A percentile compares a stretch with the other conserved stretches of the same genome.
Conservation (phyloP, 164 flowering plant genomes). For the Nymphaea colorata region DNA sequence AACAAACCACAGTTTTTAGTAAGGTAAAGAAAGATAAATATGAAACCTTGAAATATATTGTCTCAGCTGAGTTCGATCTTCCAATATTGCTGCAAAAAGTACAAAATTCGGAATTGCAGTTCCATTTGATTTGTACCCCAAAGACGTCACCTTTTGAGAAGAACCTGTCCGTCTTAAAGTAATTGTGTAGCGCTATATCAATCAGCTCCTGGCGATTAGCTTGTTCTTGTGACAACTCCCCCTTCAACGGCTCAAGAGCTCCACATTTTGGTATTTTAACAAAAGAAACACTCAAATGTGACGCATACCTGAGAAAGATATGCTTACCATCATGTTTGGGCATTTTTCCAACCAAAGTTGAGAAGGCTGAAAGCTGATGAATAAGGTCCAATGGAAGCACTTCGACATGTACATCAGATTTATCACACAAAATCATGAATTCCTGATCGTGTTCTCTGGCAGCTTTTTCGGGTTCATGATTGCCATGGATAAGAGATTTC, state of each 20-base stretch:
- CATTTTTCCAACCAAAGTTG: too few relatives aligned
- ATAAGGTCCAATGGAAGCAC: slow-evolving; percentile 26
- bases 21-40: too few relatives aligned
- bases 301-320: slow-evolving; percentile 53
- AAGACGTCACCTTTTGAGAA: slow-evolving; percentile 66
- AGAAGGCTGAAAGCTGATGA: background rate
- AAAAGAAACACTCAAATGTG: slow-evolving; percentile 77
- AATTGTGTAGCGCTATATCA: slow-evolving; percentile 54
- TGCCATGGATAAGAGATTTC: slow-evolving; percentile 42
- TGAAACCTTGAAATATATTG: slow-evolving; percentile 68
- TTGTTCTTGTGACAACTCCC: slow-evolving; percentile 41
- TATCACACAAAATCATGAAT: slow-evolving; percentile 10
- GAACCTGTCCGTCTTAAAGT: slow-evolving; percentile 72
- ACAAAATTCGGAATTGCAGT: slow-evolving; percentile 72
- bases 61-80: slow-evolving; percentile 8
- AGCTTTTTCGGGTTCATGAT: slow-evolving; percentile 40
- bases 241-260: slow-evolving; percentile 51
- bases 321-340: background rate
- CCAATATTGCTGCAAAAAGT: slow-evolving; percentile 39
- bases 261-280: slow-evolving; percentile 90
- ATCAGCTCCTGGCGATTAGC: slow-evolving; percentile 75
- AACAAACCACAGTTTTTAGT: background rate
- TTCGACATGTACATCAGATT: slow-evolving; percentile 22
- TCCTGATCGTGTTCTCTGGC: slow-evolving; percentile 29
- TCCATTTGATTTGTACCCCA: slow-evolving; percentile 56